Percentiles rank a stretch among this genome's conserved stretches.
phyloP scores from a whole-genome alignment of 2,329 filamentous ascomycete species.

The Venturia aucupariae region DNA sequence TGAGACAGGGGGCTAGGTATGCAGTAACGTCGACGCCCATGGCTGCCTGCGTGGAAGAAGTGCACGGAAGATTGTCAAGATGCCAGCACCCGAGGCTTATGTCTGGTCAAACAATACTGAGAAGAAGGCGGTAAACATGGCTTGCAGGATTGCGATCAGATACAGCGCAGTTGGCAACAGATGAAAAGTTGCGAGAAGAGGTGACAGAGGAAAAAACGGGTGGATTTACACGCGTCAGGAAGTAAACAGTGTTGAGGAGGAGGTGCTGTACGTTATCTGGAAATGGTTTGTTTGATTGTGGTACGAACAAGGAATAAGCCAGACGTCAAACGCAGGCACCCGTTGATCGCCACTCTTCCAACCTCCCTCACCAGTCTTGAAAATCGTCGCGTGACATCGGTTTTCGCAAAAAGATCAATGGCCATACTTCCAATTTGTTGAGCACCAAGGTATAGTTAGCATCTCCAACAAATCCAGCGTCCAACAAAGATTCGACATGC shows the following conservation, averaged over 20 bases:
- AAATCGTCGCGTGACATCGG: background rate
- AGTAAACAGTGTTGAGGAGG: background rate
- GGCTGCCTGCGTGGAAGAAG: slow-evolving; percentile 3
- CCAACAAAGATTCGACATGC: background rate
- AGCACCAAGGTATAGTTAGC: background rate
- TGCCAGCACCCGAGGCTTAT: background rate
- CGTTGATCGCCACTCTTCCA: background rate
- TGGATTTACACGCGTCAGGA: background rate
- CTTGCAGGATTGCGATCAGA: background rate
- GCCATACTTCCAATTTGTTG: background rate
- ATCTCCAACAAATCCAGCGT: background rate
- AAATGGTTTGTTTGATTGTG: background rate
- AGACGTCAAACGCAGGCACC: background rate
- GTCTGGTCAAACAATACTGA: background rate
- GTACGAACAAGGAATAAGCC: background rate
- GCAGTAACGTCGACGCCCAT: background rate
- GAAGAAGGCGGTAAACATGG: background rate
- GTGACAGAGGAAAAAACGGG: background rate
- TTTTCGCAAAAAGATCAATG: background rate
- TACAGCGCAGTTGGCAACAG: background rate
- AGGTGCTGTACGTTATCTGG: background rate
- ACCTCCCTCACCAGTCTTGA: background rate
- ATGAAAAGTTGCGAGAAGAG: background rate
- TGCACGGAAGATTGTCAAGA: background rate
- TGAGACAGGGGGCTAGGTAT: background rate